Percentiles rank a stretch among this genome's conserved stretches.
Evolutionary conservation across 2,329 filamentous ascomycete genomes (phyloP).

Genomic region (Biscogniauxia mediterranea): DNA sequence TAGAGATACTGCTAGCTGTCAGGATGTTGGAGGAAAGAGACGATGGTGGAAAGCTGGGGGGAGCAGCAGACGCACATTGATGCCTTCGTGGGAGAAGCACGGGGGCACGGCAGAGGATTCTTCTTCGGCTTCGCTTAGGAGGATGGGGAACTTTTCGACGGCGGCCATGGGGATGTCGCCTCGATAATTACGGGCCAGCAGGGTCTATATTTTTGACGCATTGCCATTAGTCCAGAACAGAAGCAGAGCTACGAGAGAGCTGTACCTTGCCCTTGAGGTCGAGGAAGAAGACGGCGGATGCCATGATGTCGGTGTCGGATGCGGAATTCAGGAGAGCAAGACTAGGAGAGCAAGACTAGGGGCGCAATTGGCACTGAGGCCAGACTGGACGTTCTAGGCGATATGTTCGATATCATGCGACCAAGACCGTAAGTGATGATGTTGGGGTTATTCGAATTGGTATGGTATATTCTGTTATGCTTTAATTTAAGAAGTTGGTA

Average conservation of each 20-base stretch:
- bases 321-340: slow-evolving; percentile 24
- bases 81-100: slow-evolving; percentile 97
- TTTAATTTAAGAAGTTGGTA: no score
- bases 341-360: slow-evolving; percentile 14
- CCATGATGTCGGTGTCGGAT: slow-evolving; percentile 62
- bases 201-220: slow-evolving; percentile 63
- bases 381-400: slow-evolving; percentile 17
- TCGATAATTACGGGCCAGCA: slow-evolving; percentile 95
- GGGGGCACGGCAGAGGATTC: slow-evolving; percentile 96
- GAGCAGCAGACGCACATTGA: slow-evolving; percentile 71
- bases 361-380: slow-evolving; percentile 32
- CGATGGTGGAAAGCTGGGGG: not conserved
- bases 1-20: slow-evolving; percentile 77
- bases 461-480: not conserved
- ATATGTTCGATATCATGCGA: slow-evolving; percentile 20
- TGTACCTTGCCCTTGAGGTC: slow-evolving; percentile 98
- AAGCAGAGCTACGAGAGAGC: not conserved
- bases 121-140: slow-evolving; percentile 97
- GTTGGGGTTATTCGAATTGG: no score
- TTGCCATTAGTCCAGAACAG: slow-evolving; percentile 7
- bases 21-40: slow-evolving; percentile 5
- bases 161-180: slow-evolving; percentile 99
- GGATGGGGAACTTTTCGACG: slow-evolving; percentile 94
- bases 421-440: not conserved
- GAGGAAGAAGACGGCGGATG: slow-evolving; percentile 96